These are phyloP conservation scores for Fusarium hainanense DNA, from an alignment of 2,329 filamentous ascomycete species.

Conservation along the genomic window DNA sequence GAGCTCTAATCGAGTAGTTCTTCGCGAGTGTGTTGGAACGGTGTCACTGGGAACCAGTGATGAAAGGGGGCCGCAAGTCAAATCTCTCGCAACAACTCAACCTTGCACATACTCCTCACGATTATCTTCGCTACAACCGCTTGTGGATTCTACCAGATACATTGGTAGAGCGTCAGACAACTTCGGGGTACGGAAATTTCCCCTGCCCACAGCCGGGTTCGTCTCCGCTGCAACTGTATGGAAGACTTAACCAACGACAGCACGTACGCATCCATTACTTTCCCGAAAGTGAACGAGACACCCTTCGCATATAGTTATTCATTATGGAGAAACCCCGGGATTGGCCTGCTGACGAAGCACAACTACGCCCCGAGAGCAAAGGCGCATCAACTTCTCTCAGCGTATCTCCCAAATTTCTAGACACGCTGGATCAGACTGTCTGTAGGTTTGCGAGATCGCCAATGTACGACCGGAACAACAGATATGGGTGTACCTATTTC, in stretches of 20 bases:
- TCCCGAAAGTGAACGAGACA: too few species aligned
- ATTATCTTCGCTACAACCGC: not conserved
- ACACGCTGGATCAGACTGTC: not conserved
- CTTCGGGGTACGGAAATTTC: too few species aligned
- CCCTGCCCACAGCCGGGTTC: not conserved
- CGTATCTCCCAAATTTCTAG: not conserved
- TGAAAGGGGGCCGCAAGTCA: not conserved
- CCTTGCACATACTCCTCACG: not conserved
- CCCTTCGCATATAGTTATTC: too few species aligned
- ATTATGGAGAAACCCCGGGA: not conserved
- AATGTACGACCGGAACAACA: not conserved
- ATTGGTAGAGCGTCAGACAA: too few species aligned
- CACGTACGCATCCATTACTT: not conserved
- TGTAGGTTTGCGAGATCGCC: not conserved
- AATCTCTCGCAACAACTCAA: not conserved
- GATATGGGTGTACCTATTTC: not conserved
- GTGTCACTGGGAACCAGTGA: not conserved
- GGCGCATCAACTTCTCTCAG: not conserved
- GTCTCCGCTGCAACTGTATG: not conserved
- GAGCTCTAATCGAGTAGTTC: too few species aligned
- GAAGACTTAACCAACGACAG: not conserved
- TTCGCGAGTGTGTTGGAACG: not conserved
- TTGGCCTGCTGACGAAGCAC: not conserved
- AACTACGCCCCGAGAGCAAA: not conserved
- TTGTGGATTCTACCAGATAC: not conserved